These are phyloP conservation scores for Fusarium sp. DNA, from an alignment of 2,329 filamentous ascomycete genomes.

Conservation along the genomic window DNA sequence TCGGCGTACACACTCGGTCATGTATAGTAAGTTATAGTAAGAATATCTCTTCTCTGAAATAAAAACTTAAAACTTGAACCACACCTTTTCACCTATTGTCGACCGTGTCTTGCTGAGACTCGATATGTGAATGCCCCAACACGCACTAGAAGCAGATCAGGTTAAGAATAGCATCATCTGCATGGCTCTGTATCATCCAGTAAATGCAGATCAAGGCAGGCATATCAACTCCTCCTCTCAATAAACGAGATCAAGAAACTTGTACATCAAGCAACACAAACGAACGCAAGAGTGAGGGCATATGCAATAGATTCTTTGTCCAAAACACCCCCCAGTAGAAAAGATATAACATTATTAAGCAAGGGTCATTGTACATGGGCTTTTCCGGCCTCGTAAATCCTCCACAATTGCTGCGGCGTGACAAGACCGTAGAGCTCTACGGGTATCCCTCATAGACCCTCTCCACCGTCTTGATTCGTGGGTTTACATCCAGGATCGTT, in stretches of 20 bases:
- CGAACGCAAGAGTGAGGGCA: conserved; percentile 27
- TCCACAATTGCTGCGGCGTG: conserved; percentile 29
- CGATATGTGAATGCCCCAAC: no score
- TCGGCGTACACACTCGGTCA: not conserved
- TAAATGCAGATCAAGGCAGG: not conserved
- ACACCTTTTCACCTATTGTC: no score
- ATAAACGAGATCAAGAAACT: not conserved
- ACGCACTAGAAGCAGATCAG: no score
- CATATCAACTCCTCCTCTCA: not conserved
- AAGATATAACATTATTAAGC: conserved; percentile 56
- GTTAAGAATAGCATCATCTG: no score
- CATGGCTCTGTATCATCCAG: no score
- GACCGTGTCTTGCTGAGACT: no score
- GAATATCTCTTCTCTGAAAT: not conserved
- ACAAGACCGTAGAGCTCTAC: conserved; percentile 25
- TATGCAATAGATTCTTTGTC: conserved; percentile 43
- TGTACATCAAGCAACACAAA: not conserved
- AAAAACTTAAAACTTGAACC: not conserved
- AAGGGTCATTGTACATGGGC: conserved; percentile 57
- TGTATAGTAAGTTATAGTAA: not conserved
- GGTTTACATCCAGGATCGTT: conserved; percentile 20
- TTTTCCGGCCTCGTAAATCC: conserved; percentile 47
- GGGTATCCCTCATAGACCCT: conserved; percentile 24
- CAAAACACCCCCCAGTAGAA: conserved; percentile 44
- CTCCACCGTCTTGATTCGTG: conserved; percentile 14